Evolutionary conservation across 768 basidiomycete genomes (phyloP).

Genomic region (Boletus speciosus): DNA sequence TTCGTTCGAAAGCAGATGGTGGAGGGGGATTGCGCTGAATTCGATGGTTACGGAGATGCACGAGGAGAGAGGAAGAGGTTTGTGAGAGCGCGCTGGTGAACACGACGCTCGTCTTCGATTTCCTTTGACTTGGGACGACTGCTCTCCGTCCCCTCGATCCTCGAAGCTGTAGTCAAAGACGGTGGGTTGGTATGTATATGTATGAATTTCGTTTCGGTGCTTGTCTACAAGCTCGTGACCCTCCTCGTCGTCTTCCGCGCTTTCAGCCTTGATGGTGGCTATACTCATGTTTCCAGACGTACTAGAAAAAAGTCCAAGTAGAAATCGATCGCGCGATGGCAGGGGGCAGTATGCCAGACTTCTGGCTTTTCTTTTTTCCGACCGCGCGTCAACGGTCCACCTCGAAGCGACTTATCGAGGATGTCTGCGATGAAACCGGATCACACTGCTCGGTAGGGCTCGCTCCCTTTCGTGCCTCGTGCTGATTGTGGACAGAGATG

Average conservation of each 20-base stretch:
- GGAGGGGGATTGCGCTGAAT: slow-evolving; percentile 15
- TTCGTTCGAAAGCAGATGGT: slow-evolving; percentile 21
- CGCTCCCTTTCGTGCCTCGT: background rate
- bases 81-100: slow-evolving; percentile 27
- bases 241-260: slow-evolving; percentile 22
- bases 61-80: slow-evolving; percentile 25
- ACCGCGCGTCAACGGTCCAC: slow-evolving; percentile 23
- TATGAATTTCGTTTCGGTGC: background rate
- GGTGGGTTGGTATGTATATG: slow-evolving; percentile 2
- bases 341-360: slow-evolving; percentile 10
- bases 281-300: slow-evolving; percentile 25
- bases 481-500: background rate
- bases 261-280: slow-evolving; percentile 26
- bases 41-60: slow-evolving; percentile 23
- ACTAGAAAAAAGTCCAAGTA: slow-evolving; percentile 22
- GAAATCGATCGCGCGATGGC: slow-evolving; percentile 23
- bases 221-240: background rate
- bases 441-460: slow-evolving; percentile 20
- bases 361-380: slow-evolving; percentile 5
- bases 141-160: background rate
- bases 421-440: slow-evolving; percentile 24
- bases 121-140: background rate
- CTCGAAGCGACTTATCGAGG: slow-evolving; percentile 23
- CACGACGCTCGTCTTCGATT: background rate
- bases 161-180: slow-evolving; percentile 21